A percentile compares a stretch with the other conserved stretches of the same genome.
phyloP scores from a whole-genome alignment of 768 basidiomycete species.

The Amyloporia xantha region DNA sequence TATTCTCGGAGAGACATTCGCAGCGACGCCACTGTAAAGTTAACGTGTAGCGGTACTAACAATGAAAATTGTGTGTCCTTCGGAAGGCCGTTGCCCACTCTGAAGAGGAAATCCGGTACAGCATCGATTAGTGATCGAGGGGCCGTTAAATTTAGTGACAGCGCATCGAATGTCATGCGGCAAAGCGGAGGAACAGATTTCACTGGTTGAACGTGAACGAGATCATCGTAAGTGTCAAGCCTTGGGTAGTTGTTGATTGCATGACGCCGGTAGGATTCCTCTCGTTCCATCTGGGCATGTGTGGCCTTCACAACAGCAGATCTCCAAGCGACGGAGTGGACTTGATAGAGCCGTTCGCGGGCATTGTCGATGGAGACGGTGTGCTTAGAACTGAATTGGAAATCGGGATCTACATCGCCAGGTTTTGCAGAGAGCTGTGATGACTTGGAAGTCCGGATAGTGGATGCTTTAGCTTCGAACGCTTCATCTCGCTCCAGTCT shows the following conservation, averaged over 20 bases:
- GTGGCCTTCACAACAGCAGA: slow-evolving; percentile 31
- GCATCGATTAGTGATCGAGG: slow-evolving; percentile 56
- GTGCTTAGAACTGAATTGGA: slow-evolving; percentile 57
- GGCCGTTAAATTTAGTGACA: slow-evolving; percentile 47
- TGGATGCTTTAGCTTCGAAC: slow-evolving; percentile 72
- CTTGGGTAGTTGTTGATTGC: slow-evolving; percentile 5
- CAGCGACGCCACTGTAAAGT: slow-evolving; percentile 56
- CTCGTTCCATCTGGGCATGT: slow-evolving; percentile 31
- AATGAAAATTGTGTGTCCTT: slow-evolving; percentile 67
- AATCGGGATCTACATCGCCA: slow-evolving; percentile 37
- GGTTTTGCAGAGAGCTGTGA: slow-evolving; percentile 14
- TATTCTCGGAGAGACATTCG: slow-evolving; percentile 75
- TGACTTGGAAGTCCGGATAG: slow-evolving; percentile 43
- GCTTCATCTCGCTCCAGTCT: slow-evolving; percentile 74
- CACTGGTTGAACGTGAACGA: slow-evolving; percentile 34
- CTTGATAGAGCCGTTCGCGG: slow-evolving; percentile 54
- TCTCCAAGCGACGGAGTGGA: slow-evolving; percentile 70
- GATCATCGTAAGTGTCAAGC: slow-evolving; percentile 28
- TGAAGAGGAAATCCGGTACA: slow-evolving; percentile 52
- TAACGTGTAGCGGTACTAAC: slow-evolving; percentile 76
- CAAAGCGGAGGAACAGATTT: slow-evolving; percentile 57
- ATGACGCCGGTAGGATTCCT: slow-evolving; percentile 9
- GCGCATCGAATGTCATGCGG: slow-evolving; percentile 52
- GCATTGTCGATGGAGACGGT: slow-evolving; percentile 71
- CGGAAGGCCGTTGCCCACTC: slow-evolving; percentile 65